phyloP scores from a whole-genome alignment of 768 basidiomycete species.

The Tubosaeta sp. region DNA sequence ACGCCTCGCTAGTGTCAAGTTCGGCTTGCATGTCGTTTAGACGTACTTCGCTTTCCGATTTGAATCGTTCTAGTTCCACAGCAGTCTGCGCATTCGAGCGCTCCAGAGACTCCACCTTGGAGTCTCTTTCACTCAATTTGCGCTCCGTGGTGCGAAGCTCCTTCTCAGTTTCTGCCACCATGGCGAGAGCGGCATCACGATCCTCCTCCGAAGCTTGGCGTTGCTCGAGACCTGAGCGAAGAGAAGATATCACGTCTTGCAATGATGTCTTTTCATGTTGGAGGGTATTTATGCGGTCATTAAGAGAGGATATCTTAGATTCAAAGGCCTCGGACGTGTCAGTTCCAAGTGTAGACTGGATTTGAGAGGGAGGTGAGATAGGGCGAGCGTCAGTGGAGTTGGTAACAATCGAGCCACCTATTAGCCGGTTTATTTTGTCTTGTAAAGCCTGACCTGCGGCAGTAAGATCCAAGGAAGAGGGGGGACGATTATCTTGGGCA shows the following conservation, averaged over 20 bases:
- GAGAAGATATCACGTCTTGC: slow-evolving; percentile 30
- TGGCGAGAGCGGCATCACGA: slow-evolving; percentile 38
- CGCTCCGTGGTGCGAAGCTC: slow-evolving; percentile 40
- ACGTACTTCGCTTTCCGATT: slow-evolving; percentile 42
- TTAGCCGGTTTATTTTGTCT: slow-evolving; percentile 45
- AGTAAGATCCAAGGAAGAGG: slow-evolving; percentile 34
- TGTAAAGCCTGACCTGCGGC: slow-evolving; percentile 40
- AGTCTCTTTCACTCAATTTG: slow-evolving; percentile 40
- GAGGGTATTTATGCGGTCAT: slow-evolving; percentile 48
- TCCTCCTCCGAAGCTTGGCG: slow-evolving; percentile 37
- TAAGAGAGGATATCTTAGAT: slow-evolving; percentile 17
- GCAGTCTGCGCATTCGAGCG: slow-evolving; percentile 34
- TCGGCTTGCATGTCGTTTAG: slow-evolving; percentile 41
- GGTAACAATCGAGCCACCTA: slow-evolving; percentile 27
- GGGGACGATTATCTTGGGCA: slow-evolving; percentile 9
- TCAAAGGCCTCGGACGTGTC: slow-evolving; percentile 10
- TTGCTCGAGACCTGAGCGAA: slow-evolving; percentile 20
- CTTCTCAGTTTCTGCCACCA: slow-evolving; percentile 41
- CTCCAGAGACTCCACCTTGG: slow-evolving; percentile 46
- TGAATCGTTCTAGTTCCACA: slow-evolving; percentile 43
- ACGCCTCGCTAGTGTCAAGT: slow-evolving; percentile 40
- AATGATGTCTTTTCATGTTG: slow-evolving; percentile 71
- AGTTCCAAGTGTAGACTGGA: slow-evolving; percentile 37
- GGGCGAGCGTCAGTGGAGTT: slow-evolving; percentile 10
- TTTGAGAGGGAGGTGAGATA: slow-evolving; percentile 27